Evolutionary conservation across 2,329 filamentous ascomycete genomes (phyloP), one percentile per base, ranked within the genome.

Genomic region (Parastagonospora avenae): DNA sequence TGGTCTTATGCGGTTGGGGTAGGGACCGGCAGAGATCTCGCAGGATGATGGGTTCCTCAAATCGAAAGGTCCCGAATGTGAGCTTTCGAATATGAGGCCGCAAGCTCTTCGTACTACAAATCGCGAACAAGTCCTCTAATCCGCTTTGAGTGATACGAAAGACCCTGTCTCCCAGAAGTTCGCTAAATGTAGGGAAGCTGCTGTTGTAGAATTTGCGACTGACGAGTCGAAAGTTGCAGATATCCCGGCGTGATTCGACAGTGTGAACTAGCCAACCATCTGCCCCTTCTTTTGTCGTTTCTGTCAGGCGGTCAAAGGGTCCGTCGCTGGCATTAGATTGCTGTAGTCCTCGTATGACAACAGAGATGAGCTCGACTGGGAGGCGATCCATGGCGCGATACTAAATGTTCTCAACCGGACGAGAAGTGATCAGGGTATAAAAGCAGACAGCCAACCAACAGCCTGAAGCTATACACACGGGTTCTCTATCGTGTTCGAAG

Each of bases 201-300:
- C 29, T 40, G 14, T n/a, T 42, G 32, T 43, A 38, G 4, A 27
- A 19, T n/a, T 12, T 33, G 9, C 28, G 46, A 33, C 36, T 33
- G n/a, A 27, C n/a, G 3, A 49, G 42, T 7, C 51, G 46, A 42
- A 46, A 33, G 42, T 35, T 49, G n/a, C 41, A 43, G 6, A 46
- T 42, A 14, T 50, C 36, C 9, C 36, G 19, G 10, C 38, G 24
- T 8, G 51, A 49, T 5, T 5, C 27, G 9, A 15, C 7, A 32
- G 37, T 42, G 32, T 42, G 39, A 4, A 11, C 33, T 19, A 45
- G 15, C 42, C 42, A 49, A 12, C 37, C 30, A 29, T 37, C 38
- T 19, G 12, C 14, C 15, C 19, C 28, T 11, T 8, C 7, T 6
- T 9, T 11, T 12, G 35, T 33, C 14, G 31, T 37, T 38, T 42